A percentile compares a stretch with the other conserved stretches of the same genome.
These are phyloP conservation scores for Arthrobotrys entomopaga DNA, from an alignment of 2,329 filamentous ascomycete genomes.

Conservation along the genomic window DNA sequence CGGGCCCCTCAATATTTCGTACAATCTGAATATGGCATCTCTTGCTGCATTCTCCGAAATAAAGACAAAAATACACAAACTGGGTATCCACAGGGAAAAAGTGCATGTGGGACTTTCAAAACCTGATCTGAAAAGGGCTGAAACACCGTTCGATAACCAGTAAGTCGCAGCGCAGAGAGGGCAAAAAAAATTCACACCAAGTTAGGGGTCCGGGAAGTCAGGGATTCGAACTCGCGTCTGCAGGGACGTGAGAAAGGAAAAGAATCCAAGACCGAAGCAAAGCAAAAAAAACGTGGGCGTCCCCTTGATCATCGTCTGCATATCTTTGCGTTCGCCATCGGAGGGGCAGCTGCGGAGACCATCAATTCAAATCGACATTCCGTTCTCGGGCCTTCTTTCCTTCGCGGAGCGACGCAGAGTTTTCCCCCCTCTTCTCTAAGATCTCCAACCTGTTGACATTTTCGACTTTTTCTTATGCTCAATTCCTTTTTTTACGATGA, in stretches of 20 bases:
- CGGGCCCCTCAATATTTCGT: not conserved
- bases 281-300: constrained; percentile 55
- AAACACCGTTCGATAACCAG: constrained; percentile 45
- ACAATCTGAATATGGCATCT: constrained; percentile 22
- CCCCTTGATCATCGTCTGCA: constrained; percentile 45
- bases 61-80: constrained; percentile 8
- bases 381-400: constrained; percentile 51
- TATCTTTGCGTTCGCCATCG: constrained; percentile 44
- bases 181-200: constrained; percentile 29
- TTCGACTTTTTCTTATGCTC: constrained; percentile 16
- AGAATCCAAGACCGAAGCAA: constrained; percentile 22
- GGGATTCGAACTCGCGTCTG: constrained; percentile 49
- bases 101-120: constrained; percentile 36
- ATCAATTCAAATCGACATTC: constrained; percentile 42
- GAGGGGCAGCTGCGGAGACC: constrained; percentile 37
- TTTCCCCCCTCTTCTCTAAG: constrained; percentile 12
- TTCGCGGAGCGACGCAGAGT: constrained; percentile 50
- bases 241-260: constrained; percentile 48
- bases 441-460: constrained; percentile 15
- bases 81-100: constrained; percentile 22
- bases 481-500: constrained; percentile 31
- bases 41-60: constrained; percentile 40
- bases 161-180: constrained; percentile 22
- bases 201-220: constrained; percentile 38
- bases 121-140: constrained; percentile 48